A percentile compares a stretch with the other conserved stretches of the same genome.
Conservation (phyloP, 768 basidiomycete genomes). For the Russula abietina region DNA sequence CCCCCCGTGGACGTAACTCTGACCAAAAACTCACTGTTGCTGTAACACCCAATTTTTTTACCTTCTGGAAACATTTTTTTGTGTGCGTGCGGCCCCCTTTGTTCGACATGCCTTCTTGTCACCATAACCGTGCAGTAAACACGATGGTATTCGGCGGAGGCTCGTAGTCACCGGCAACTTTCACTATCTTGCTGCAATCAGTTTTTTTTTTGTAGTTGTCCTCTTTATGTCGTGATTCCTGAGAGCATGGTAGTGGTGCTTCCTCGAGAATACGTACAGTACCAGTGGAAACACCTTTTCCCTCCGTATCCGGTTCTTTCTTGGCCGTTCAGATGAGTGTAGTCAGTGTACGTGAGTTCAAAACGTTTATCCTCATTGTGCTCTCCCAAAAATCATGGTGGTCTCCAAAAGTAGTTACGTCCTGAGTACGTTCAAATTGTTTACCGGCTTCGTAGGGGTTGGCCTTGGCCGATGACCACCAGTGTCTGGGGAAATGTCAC, state of each 20-base stretch:
- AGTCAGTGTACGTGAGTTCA: constrained; percentile 5
- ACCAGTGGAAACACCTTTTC: constrained; percentile 11
- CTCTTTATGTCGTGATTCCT: background rate
- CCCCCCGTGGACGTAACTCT: too few relatives aligned
- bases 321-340: constrained; percentile 18
- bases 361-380: background rate
- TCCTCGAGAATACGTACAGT: constrained; percentile 7
- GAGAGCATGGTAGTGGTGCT: background rate
- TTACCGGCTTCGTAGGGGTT: background rate
- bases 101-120: too few relatives aligned
- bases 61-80: too few relatives aligned
- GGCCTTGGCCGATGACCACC: background rate
- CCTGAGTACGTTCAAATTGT: background rate
- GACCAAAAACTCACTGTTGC: too few relatives aligned
- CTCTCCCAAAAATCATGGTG: background rate
- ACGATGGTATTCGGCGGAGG: too few relatives aligned
- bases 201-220: background rate
- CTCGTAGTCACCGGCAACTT: too few relatives aligned
- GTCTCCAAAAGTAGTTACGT: constrained; percentile 14
- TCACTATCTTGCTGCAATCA: too few relatives aligned
- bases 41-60: too few relatives aligned
- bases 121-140: too few relatives aligned
- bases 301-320: constrained; percentile 18
- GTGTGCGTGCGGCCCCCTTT: too few relatives aligned
- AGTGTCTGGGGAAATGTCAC: constrained; percentile 14